Conservation (phyloP, 257 asterid genomes). For the Sherardia arvensis region DNA sequence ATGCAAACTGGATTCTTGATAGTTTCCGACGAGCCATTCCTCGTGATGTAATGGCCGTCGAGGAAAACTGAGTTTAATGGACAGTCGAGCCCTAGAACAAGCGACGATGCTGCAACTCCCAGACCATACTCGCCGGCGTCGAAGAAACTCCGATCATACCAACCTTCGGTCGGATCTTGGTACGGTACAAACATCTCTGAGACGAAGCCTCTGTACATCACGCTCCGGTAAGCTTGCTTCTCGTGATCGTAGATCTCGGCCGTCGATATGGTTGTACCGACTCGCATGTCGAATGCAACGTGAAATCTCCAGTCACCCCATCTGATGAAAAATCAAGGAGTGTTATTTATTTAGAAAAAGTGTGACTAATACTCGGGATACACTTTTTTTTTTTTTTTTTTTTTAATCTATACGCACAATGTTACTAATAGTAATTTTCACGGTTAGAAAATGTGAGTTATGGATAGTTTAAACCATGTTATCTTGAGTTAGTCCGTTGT, state of each 20-base stretch:
- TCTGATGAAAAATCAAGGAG: constrained; percentile 29
- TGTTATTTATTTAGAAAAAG: too few relatives aligned
- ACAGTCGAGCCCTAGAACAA: constrained; percentile 46
- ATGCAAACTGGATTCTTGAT: too few relatives aligned
- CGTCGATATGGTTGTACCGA: constrained; percentile 45
- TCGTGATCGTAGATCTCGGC: constrained; percentile 51
- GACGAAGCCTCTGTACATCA: constrained; percentile 55
- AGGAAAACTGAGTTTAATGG: constrained; percentile 40
- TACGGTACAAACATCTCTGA: constrained; percentile 71
- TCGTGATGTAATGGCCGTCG: constrained; percentile 39
- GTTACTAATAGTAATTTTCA: too few relatives aligned
- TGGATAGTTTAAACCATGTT: too few relatives aligned
- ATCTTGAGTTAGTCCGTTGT: too few relatives aligned
- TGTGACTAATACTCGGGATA: too few relatives aligned
- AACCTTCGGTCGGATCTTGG: constrained; percentile 60
- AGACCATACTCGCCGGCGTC: constrained; percentile 66
- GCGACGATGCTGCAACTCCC: constrained; percentile 36
- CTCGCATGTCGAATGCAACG: constrained; percentile 54
- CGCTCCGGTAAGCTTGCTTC: constrained; percentile 28
- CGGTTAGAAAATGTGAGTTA: too few relatives aligned
- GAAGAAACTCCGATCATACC: constrained; percentile 50
- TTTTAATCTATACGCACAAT: too few relatives aligned
- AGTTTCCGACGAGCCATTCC: constrained; percentile 44
- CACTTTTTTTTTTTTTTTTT: too few relatives aligned
- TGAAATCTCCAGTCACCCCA: constrained; percentile 67